Percentiles rank a stretch among this genome's conserved stretches.
These are phyloP conservation scores for Liriodendron chinense DNA, from an alignment of 164 flowering plant species.

Conservation along the genomic window DNA sequence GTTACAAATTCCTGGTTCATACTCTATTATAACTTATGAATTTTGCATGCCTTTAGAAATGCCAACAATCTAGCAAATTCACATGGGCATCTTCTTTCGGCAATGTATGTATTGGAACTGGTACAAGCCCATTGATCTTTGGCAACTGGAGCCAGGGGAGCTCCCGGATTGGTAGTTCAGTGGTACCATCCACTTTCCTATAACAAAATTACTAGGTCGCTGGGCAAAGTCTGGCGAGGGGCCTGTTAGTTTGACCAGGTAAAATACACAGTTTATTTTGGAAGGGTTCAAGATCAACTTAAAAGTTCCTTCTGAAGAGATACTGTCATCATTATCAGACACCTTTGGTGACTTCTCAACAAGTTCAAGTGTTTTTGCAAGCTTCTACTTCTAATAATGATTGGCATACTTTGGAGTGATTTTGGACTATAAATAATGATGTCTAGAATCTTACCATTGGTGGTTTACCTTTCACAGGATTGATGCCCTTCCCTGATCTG, in stretches of 20 bases:
- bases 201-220: neutral
- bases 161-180: neutral
- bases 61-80: neutral
- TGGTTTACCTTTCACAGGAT: constrained; percentile 47
- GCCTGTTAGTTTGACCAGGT: neutral
- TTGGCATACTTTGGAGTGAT: neutral
- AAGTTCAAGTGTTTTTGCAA: neutral
- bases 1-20: neutral
- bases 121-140: neutral
- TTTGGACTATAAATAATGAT: neutral
- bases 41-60: neutral
- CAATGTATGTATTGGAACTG: neutral
- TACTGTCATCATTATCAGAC: neutral
- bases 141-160: neutral
- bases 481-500: constrained; percentile 80
- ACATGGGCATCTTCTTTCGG: neutral
- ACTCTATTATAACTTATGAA: neutral
- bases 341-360: neutral
- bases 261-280: neutral
- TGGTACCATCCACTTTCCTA: neutral
- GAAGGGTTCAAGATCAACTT: neutral
- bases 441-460: neutral
- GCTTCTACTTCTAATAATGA: neutral
- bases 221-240: neutral
- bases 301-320: neutral